Percentiles rank a stretch among this genome's conserved stretches.
Conservation (phyloP, 179 eudicot species). For the Actinidia chinensis region DNA sequence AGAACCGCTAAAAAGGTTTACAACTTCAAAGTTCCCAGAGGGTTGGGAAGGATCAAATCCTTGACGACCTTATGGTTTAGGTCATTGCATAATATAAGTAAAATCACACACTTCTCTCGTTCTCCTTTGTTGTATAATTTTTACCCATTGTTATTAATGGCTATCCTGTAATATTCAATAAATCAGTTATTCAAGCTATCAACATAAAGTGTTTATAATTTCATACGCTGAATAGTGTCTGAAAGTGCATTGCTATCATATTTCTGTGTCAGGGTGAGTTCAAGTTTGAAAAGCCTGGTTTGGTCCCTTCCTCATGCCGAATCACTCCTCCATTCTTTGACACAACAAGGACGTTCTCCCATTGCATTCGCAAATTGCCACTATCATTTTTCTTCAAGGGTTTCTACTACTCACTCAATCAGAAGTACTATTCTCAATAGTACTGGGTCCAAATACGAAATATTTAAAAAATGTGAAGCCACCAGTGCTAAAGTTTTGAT, state of each 20-base stretch:
- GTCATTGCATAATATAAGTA: neutral
- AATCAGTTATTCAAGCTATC: conserved; percentile 2
- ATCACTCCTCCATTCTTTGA: too few relatives aligned
- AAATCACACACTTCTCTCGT: neutral
- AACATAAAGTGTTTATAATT: neutral
- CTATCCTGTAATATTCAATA: neutral
- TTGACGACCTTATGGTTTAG: neutral
- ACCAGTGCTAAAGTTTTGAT: neutral
- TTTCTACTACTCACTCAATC: neutral
- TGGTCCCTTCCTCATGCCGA: too few relatives aligned
- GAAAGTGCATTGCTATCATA: neutral
- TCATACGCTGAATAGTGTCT: neutral
- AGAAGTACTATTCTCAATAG: neutral
- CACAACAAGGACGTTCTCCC: neutral
- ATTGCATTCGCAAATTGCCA: neutral
- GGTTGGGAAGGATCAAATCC: neutral
- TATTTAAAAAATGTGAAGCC: neutral
- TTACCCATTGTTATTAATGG: neutral
- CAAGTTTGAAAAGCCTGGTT: too few relatives aligned
- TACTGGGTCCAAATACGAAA: neutral
- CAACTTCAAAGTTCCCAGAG: neutral
- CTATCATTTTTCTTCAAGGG: neutral
- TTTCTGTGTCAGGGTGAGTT: neutral
- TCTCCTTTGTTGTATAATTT: neutral
- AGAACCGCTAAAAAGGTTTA: neutral